Conservation (phyloP, 495 filamentous ascomycete species). For the Parathielavia appendiculata region DNA sequence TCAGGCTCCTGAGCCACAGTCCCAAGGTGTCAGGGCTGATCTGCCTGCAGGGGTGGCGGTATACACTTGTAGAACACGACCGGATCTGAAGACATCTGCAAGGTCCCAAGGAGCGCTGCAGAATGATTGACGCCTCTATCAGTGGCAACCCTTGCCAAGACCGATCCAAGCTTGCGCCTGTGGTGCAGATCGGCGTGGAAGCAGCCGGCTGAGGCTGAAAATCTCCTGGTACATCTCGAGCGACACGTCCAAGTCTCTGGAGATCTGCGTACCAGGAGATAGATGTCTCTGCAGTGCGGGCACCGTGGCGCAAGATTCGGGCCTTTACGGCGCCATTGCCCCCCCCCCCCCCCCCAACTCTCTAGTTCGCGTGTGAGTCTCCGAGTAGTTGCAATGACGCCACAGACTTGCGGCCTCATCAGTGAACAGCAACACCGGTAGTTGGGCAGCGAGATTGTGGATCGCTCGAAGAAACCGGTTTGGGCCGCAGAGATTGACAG, state of each 20-base stretch:
- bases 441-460: background rate
- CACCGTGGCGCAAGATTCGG: constrained; percentile 9
- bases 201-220: constrained; percentile 5
- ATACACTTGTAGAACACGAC: background rate
- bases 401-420: background rate
- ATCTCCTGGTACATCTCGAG: background rate
- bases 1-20: background rate
- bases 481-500: background rate
- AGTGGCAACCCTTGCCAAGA: background rate
- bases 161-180: background rate
- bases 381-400: background rate
- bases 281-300: background rate
- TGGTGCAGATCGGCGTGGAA: background rate
- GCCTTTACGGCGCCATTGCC: background rate
- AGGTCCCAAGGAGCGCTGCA: background rate
- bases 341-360: background rate
- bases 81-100: no score
- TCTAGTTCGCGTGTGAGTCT: background rate
- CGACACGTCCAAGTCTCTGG: background rate
- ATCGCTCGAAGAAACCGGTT: background rate
- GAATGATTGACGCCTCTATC: background rate
- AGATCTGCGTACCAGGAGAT: background rate
- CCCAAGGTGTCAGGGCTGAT: background rate
- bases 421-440: background rate
- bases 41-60: background rate